Percentiles rank a stretch among this genome's conserved stretches.
Conservation (phyloP, 345 rosid species). For the Psidium guajava region DNA sequence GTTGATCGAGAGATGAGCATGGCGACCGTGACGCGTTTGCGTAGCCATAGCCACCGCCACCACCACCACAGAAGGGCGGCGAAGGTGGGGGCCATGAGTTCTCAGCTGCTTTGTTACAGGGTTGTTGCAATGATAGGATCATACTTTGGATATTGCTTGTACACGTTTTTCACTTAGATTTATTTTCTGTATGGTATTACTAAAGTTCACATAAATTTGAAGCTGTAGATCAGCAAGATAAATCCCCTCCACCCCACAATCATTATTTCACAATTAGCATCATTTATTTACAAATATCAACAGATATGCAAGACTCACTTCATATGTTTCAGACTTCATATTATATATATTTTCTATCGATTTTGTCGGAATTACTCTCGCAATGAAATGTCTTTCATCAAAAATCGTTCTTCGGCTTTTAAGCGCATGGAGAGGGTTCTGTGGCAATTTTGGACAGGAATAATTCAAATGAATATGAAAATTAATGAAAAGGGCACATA, state of each 20-base stretch:
- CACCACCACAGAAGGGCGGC: neutral
- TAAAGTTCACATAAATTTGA: neutral
- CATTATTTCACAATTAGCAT: neutral
- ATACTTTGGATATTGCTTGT: neutral
- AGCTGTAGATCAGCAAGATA: neutral
- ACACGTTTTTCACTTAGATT: neutral
- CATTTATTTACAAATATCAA: neutral
- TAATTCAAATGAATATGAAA: too few species aligned
- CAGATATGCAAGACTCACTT: neutral
- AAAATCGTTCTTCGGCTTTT: too few species aligned
- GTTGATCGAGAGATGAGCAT: neutral
- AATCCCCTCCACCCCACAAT: neutral
- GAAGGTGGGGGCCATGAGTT: neutral
- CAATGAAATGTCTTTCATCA: too few species aligned
- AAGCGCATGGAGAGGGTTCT: too few species aligned
- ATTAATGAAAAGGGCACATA: too few species aligned
- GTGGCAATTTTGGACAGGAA: too few species aligned
- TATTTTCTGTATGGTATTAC: neutral
- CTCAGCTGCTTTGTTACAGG: neutral
- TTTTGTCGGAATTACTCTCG: too few species aligned
- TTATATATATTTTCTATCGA: neutral
- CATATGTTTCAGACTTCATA: neutral
- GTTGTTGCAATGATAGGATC: conserved; percentile 1
- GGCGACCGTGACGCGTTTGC: neutral
- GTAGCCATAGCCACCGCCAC: neutral